Evolutionary conservation across 2,329 filamentous ascomycete genomes (phyloP).

Genomic region (Trichoderma arundinaceum): DNA sequence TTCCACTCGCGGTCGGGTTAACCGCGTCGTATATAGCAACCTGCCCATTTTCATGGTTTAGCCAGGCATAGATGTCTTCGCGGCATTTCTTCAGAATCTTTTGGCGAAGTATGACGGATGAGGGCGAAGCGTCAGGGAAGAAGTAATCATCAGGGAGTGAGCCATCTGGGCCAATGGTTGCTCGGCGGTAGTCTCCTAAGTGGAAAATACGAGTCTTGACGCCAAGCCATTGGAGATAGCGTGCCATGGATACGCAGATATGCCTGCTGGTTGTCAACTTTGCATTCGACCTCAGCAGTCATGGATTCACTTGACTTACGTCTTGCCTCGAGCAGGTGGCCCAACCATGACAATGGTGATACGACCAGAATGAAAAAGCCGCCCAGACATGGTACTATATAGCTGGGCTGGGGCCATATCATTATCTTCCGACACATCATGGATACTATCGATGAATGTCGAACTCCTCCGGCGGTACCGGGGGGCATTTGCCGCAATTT

Average conservation of each 20-base stretch:
- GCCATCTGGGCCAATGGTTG: conserved; percentile 81
- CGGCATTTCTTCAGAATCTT: conserved; percentile 98
- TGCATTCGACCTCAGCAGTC: not conserved
- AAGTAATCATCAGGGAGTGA: conserved; percentile 97
- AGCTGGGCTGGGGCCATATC: conserved; percentile 93
- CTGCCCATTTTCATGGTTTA: conserved; percentile 97
- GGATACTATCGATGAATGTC: conserved; percentile 95
- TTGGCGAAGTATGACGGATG: conserved; percentile 90
- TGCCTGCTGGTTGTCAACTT: conserved; percentile 62
- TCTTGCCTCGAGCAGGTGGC: conserved; percentile 92
- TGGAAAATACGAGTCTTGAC: conserved; percentile 99
- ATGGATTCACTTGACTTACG: conserved; percentile 58
- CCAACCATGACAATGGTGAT: conserved; percentile 98
- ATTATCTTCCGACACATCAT: conserved; percentile 82
- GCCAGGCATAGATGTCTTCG: conserved; percentile 94
- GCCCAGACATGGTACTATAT: conserved; percentile 96
- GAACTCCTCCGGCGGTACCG: conserved; percentile 91
- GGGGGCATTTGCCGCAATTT: conserved; percentile 88
- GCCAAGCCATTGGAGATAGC: conserved; percentile 94
- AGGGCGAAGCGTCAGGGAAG: conserved; percentile 89
- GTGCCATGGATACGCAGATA: conserved; percentile 91
- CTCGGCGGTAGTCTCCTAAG: conserved; percentile 92
- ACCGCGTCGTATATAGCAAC: conserved; percentile 99
- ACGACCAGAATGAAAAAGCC: conserved; percentile 93
- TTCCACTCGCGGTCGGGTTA: conserved; percentile 83